Evolutionary conservation across 495 filamentous ascomycete genomes (phyloP).

Genomic region (Penicillium antarcticum): DNA sequence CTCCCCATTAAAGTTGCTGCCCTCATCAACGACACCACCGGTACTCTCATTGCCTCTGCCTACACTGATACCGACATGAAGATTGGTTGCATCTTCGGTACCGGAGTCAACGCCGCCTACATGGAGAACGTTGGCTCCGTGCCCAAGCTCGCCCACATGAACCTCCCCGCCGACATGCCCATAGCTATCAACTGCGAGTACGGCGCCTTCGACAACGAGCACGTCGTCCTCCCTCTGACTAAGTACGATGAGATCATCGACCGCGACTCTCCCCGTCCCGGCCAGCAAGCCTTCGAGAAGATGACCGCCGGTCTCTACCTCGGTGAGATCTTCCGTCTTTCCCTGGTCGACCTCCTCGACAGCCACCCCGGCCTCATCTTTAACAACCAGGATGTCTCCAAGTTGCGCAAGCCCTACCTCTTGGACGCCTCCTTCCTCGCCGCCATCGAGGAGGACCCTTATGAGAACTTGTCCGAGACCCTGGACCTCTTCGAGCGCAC

Average conservation of each 20-base stretch:
- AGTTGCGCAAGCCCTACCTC: conserved; percentile 76
- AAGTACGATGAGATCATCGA: conserved; percentile 82
- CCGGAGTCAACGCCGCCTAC: conserved; percentile 97
- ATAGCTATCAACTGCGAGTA: conserved; percentile 99
- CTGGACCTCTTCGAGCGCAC: conserved; percentile 71
- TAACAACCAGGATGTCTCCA: conserved; percentile 72
- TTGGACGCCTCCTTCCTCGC: conserved; percentile 94
- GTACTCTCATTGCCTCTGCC: conserved; percentile 95
- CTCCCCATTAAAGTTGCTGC: conserved; percentile 92
- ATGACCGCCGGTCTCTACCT: conserved; percentile 97
- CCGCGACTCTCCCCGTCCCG: conserved; percentile 87
- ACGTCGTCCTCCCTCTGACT: conserved; percentile 85
- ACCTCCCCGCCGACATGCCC: conserved; percentile 81
- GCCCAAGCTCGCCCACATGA: conserved; percentile 91
- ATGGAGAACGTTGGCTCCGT: conserved; percentile 91
- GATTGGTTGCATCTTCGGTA: conserved; percentile 98
- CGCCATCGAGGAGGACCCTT: conserved; percentile 91
- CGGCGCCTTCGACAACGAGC: conserved; percentile 97
- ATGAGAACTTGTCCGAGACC: conserved; percentile 88
- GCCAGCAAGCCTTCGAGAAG: conserved; percentile 96
- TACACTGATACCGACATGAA: conserved; percentile 90
- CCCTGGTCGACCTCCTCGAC: conserved; percentile 80
- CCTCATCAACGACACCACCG: conserved; percentile 96
- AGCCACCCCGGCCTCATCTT: conserved; percentile 77
- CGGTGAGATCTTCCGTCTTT: conserved; percentile 90